Base-by-base conservation (phyloP, 257 asterid species). In the Voacanga thouarsii region DNA sequence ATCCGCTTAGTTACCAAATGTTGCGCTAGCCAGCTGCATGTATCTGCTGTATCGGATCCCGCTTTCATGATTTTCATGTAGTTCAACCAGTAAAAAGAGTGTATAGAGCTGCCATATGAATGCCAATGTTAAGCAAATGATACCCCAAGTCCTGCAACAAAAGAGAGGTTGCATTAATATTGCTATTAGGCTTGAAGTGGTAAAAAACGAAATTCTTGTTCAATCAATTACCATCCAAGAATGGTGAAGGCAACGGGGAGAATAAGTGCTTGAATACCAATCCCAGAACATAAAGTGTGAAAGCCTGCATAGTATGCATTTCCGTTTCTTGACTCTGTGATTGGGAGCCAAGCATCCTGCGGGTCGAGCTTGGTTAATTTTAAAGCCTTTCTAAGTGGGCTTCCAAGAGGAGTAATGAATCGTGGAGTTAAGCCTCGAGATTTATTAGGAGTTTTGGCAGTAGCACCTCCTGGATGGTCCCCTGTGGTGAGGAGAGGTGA, bases 41-140 rank as follows among this genome's bases (percentile, higher is more conserved):
- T 91, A 94, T 87, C 99, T 79, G 83, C 97, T 92, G 85, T 92
- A 94, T 21, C 99, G 92, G 9, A 92, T 85, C 21, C 98, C 97
- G 10, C 88, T 77, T 81, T 92, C 94, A 1, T 84, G 77, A 23
- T 90, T 88, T 78, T 94, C 99, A 51, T 92, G 99, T 83, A 94
- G 96, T 16, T 92, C 92, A 23, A 93, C 97, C 65, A 92, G 89
- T 53, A 92, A 57, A 80, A 88, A 89, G 1, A 94, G 83, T 0
- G 99, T 94, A 86, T 92, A 94, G 2, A 92, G 81, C 80, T 94
- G 99, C 99, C 99, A 94, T 71, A 94, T 82, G 67, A 94, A 94
- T 33, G 91, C 97, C 60, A 90, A 8, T 14, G 91, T 85, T 75
- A 94, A 82, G 79, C 86, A 75, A 65, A 90, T 89, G 14, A 94